Conservation (phyloP, 306 rosid species). For the Ziziphus jujuba region DNA sequence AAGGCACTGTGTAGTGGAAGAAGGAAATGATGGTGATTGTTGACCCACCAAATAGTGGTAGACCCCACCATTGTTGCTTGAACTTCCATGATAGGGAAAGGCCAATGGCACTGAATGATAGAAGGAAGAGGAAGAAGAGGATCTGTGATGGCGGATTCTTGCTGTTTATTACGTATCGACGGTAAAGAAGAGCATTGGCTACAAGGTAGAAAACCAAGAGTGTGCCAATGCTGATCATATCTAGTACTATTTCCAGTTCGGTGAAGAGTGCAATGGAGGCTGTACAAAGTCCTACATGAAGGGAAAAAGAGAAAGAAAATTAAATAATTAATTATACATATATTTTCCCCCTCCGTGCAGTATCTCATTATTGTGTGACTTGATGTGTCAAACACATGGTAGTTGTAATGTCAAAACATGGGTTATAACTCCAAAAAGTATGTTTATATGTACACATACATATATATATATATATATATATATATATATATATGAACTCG, state of each 20-base stretch:
- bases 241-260: constrained; percentile 63
- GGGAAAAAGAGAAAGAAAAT: too few relatives aligned
- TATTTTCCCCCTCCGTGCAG: too few relatives aligned
- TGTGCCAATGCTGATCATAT: constrained; percentile 72
- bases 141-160: constrained; percentile 49
- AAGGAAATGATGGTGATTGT: constrained; percentile 50
- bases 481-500: too few relatives aligned
- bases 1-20: constrained; percentile 57
- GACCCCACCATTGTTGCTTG: constrained; percentile 66
- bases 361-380: too few relatives aligned
- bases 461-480: too few relatives aligned
- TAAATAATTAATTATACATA: too few relatives aligned
- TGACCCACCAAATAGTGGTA: constrained; percentile 46
- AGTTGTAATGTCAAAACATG: too few relatives aligned
- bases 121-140: constrained; percentile 65
- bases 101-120: constrained; percentile 60
- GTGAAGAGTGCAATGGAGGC: constrained; percentile 87
- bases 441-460: too few relatives aligned
- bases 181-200: constrained; percentile 82
- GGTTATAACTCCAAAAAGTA: too few relatives aligned
- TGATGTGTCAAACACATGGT: background rate
- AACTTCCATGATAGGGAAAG: constrained; percentile 72
- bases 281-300: constrained; percentile 67
- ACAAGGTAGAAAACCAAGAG: constrained; percentile 87
- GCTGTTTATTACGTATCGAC: constrained; percentile 57